A percentile compares a stretch with the other conserved stretches of the same genome.
Conservation (phyloP, 164 flowering plant genomes). For the Litsea cubeba region DNA sequence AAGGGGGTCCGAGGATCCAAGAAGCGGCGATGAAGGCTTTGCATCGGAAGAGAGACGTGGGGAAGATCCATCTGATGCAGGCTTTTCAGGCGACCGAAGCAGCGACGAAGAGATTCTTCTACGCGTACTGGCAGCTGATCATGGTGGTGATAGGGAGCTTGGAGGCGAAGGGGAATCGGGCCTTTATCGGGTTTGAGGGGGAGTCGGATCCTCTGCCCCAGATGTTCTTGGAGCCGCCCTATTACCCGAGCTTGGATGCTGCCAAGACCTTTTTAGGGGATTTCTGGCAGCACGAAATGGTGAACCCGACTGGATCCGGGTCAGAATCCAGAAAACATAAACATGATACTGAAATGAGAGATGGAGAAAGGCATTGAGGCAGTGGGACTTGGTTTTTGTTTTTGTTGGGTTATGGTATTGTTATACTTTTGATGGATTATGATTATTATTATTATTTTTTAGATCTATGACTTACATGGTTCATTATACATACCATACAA, state of each 20-base stretch:
- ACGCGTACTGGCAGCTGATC: constrained; percentile 57
- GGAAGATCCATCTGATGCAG: constrained; percentile 65
- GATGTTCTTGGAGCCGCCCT: constrained; percentile 67
- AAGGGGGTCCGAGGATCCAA: constrained; percentile 84
- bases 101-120: constrained; percentile 71
- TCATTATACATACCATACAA: no score
- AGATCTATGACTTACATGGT: no score
- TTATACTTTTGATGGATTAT: no score
- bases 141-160: constrained; percentile 71
- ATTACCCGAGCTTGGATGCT: constrained; percentile 87
- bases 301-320: neutral
- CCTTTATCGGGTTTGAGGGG: constrained; percentile 17
- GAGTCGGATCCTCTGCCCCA: constrained; percentile 46
- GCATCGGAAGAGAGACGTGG: constrained; percentile 30
- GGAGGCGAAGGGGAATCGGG: constrained; percentile 55
- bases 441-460: no score
- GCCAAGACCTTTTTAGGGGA: constrained; percentile 90
- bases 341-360: neutral
- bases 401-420: neutral
- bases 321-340: neutral
- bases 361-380: neutral
- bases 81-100: constrained; percentile 70
- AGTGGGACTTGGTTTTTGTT: neutral
- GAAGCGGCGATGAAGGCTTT: constrained; percentile 83
- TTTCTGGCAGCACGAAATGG: constrained; percentile 20